These are phyloP conservation scores for Ceratocystis cacaofunesta DNA, from an alignment of 2,329 filamentous ascomycete genomes.

Conservation along the genomic window DNA sequence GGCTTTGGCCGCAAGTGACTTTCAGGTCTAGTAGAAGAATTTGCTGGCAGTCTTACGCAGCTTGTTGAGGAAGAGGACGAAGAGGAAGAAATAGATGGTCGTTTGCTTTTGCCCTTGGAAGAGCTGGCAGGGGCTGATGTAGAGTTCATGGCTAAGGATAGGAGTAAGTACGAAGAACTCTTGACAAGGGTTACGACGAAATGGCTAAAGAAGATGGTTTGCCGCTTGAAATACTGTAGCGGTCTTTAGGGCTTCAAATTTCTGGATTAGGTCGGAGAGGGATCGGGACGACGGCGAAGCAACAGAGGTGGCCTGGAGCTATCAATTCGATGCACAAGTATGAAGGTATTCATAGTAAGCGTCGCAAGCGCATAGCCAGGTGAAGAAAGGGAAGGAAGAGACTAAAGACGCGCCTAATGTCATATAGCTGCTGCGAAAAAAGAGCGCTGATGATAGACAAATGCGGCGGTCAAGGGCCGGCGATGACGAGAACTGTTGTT, in stretches of 20 bases:
- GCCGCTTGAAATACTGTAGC: neutral
- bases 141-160: constrained; percentile 7
- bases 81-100: neutral
- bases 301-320: constrained; percentile 11
- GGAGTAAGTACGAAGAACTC: neutral
- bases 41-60: neutral
- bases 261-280: constrained; percentile 2
- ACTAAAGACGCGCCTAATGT: neutral
- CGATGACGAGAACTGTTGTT: neutral
- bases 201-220: neutral
- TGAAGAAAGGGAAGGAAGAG: neutral
- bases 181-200: neutral
- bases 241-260: neutral
- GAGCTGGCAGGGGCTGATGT: neutral
- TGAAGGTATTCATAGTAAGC: constrained; percentile 15
- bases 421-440: neutral
- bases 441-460: neutral
- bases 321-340: constrained; percentile 8
- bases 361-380: constrained; percentile 6
- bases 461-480: neutral
- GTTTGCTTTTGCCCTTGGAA: neutral
- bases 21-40: neutral
- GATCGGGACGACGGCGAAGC: neutral
- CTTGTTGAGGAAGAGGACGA: neutral
- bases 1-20: constrained; percentile 38